Conservation (phyloP, 768 basidiomycete species). For the Mycena albidolilacea region DNA sequence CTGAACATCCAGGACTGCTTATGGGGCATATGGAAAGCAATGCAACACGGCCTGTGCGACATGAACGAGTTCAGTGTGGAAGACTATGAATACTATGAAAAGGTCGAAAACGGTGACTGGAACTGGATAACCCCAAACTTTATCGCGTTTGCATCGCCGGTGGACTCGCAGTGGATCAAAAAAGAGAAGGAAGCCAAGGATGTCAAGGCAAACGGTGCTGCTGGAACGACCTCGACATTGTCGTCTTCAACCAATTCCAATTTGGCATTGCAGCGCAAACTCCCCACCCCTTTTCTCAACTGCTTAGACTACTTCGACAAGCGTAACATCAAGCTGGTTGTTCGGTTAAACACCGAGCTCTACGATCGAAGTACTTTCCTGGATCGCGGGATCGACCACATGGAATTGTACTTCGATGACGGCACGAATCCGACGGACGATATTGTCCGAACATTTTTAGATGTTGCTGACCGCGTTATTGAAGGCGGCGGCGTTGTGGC, state of each 20-base stretch:
- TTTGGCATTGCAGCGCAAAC: slow-evolving; percentile 81
- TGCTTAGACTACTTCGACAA: slow-evolving; percentile 95
- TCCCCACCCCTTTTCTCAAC: slow-evolving; percentile 87
- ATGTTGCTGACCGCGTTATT: slow-evolving; percentile 84
- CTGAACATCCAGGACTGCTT: slow-evolving; percentile 94
- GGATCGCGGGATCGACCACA: slow-evolving; percentile 88
- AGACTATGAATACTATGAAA: slow-evolving; percentile 95
- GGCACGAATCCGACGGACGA: slow-evolving; percentile 98
- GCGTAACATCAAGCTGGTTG: slow-evolving; percentile 88
- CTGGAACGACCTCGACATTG: slow-evolving; percentile 38
- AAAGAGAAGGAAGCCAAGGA: slow-evolving; percentile 75
- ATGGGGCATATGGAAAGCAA: slow-evolving; percentile 90
- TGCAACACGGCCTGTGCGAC: slow-evolving; percentile 93
- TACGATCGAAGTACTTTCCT: slow-evolving; percentile 88
- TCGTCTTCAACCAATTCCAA: slow-evolving; percentile 53
- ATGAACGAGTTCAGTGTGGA: slow-evolving; percentile 94
- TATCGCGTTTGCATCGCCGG: slow-evolving; percentile 94
- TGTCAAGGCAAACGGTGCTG: slow-evolving; percentile 45
- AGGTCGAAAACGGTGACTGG: slow-evolving; percentile 96
- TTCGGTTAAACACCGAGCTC: slow-evolving; percentile 93
- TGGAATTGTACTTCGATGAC: slow-evolving; percentile 97
- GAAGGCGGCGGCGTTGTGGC: slow-evolving; percentile 87
- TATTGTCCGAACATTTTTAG: slow-evolving; percentile 93
- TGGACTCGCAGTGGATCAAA: slow-evolving; percentile 87
- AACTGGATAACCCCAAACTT: slow-evolving; percentile 95